Conservation (phyloP, 495 filamentous ascomycete genomes). For the Penicillium desertorum region DNA sequence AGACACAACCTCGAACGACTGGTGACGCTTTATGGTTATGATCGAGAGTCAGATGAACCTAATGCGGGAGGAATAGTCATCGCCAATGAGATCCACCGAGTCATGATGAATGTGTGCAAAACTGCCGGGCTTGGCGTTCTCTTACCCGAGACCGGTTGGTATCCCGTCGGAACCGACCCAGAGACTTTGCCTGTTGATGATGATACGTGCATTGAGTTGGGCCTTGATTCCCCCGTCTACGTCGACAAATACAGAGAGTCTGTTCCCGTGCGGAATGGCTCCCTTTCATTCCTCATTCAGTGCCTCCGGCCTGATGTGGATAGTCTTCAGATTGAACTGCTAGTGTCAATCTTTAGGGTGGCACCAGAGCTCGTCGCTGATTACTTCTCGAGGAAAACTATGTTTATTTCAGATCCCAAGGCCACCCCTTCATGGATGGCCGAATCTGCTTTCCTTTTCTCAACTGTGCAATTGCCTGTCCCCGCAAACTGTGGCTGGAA, state of each 20-base stretch:
- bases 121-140: slow-evolving; percentile 67
- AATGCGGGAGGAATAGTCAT: slow-evolving; percentile 44
- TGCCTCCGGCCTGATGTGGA: slow-evolving; percentile 82
- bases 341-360: slow-evolving; percentile 73
- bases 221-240: slow-evolving; percentile 64
- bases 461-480: slow-evolving; percentile 68
- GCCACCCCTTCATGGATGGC: slow-evolving; percentile 90
- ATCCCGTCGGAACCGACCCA: slow-evolving; percentile 65
- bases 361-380: slow-evolving; percentile 81
- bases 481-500: slow-evolving; percentile 68
- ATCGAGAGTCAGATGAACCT: slow-evolving; percentile 40
- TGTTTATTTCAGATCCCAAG: slow-evolving; percentile 88
- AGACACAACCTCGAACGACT: slow-evolving; percentile 67
- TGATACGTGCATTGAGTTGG: slow-evolving; percentile 60
- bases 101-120: slow-evolving; percentile 72
- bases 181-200: slow-evolving; percentile 44
- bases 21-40: slow-evolving; percentile 68
- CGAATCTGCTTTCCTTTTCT: slow-evolving; percentile 83
- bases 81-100: slow-evolving; percentile 62
- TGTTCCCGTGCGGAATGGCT: slow-evolving; percentile 72
- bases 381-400: slow-evolving; percentile 76
- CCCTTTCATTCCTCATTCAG: slow-evolving; percentile 71
- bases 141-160: slow-evolving; percentile 65
- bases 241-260: slow-evolving; percentile 62
- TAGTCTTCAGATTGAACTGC: slow-evolving; percentile 74